phyloP scores from a whole-genome alignment of 164 flowering plant species.

The Tinospora cordifolia region DNA sequence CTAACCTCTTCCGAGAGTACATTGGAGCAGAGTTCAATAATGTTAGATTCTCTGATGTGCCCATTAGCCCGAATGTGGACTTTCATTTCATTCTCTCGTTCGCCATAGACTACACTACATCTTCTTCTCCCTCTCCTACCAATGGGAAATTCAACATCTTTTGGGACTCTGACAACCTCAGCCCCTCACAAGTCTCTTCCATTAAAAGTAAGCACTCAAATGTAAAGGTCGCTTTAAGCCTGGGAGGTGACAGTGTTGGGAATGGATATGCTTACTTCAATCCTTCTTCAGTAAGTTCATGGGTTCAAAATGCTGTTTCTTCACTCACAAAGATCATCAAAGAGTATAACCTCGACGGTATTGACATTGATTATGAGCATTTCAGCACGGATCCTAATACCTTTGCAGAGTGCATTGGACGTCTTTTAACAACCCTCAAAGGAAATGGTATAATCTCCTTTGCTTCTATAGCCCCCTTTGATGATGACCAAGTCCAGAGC shows the following conservation, averaged over 20 bases:
- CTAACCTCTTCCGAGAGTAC: slow-evolving; percentile 45
- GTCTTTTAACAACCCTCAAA: slow-evolving; percentile 32
- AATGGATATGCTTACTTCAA: slow-evolving; percentile 26
- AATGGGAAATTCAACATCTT: slow-evolving; percentile 47
- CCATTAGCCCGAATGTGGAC: slow-evolving; percentile 36
- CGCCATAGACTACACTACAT: slow-evolving; percentile 49
- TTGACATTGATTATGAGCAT: slow-evolving; percentile 48
- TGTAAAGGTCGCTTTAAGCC: slow-evolving; percentile 43
- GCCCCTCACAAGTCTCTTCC: slow-evolving; percentile 33
- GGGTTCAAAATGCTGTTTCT: slow-evolving; percentile 56
- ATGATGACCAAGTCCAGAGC: slow-evolving; percentile 36
- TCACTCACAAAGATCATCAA: slow-evolving; percentile 45
- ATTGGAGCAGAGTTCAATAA: slow-evolving; percentile 52
- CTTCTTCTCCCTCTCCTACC: slow-evolving; percentile 36
- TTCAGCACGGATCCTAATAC: slow-evolving; percentile 31
- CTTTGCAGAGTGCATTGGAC: slow-evolving; percentile 47
- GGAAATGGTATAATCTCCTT: slow-evolving; percentile 32
- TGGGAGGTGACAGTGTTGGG: slow-evolving; percentile 45
- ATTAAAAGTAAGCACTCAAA: slow-evolving; percentile 31
- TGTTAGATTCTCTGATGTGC: slow-evolving; percentile 49
- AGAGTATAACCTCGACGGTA: slow-evolving; percentile 35
- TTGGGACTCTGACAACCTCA: slow-evolving; percentile 39
- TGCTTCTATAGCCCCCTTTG: slow-evolving; percentile 61
- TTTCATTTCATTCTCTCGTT: slow-evolving; percentile 63
- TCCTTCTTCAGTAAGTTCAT: slow-evolving; percentile 36